Evolutionary conservation across 2,329 filamentous ascomycete species (phyloP).

Genomic region (Apiospora saccharicola): DNA sequence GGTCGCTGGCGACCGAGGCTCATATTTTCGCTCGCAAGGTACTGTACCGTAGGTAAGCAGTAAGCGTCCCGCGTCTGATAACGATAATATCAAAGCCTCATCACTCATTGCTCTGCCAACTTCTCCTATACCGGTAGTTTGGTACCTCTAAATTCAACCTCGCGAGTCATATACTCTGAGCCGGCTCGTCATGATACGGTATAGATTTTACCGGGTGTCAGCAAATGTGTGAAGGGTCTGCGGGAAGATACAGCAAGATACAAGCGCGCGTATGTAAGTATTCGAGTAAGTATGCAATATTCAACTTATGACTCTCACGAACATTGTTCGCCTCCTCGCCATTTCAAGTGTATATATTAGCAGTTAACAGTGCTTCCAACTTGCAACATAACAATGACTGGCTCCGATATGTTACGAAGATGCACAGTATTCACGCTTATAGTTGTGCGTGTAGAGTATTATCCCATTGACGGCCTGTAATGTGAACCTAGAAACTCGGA

Average conservation of each 20-base stretch:
- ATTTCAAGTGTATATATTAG: no score
- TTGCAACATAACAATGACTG: not conserved
- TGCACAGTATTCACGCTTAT: not conserved
- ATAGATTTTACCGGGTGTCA: not conserved
- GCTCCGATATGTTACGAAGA: not conserved
- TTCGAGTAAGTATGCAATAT: no score
- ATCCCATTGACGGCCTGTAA: not conserved
- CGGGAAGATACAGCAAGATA: no score
- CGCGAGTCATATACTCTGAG: not conserved
- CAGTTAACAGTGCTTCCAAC: not conserved
- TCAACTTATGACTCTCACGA: no score
- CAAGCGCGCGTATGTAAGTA: no score
- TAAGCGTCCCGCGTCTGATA: not conserved
- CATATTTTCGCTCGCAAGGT: not conserved
- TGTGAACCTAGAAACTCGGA: not conserved
- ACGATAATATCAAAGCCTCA: not conserved
- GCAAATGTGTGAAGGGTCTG: not conserved
- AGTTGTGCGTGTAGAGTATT: not conserved
- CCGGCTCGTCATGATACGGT: not conserved
- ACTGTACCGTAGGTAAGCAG: not conserved
- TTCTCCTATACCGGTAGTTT: not conserved
- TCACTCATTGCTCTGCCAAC: not conserved
- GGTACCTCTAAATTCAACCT: not conserved
- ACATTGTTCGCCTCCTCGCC: no score
- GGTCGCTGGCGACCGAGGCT: slow-evolving; percentile 1